Percentiles rank a stretch among this genome's conserved stretches.
Conservation (phyloP, 331 rosid genomes). For the Spiraea crenata region DNA sequence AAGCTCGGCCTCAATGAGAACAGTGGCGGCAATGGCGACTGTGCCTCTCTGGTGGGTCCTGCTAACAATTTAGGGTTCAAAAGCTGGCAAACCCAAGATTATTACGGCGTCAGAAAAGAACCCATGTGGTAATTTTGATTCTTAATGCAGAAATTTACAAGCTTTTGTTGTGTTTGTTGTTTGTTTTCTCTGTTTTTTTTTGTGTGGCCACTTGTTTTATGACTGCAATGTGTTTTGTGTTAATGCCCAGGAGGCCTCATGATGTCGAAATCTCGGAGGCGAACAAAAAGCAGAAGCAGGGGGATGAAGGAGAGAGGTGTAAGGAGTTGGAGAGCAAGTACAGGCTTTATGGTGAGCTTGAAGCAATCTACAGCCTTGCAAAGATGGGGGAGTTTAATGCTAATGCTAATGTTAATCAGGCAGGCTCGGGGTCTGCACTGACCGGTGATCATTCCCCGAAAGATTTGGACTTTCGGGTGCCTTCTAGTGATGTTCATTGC, state of each 20-base stretch:
- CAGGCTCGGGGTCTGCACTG: conserved; percentile 33
- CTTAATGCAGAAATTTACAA: background rate
- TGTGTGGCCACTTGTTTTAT: conserved; percentile 1
- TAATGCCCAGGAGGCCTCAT: conserved; percentile 23
- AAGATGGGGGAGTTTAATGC: conserved; percentile 9
- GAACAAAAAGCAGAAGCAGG: conserved; percentile 18
- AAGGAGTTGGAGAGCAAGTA: conserved; percentile 19
- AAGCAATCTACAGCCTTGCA: conserved; percentile 20
- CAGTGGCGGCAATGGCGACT: background rate
- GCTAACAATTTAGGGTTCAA: conserved; percentile 16
- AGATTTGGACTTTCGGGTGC: background rate
- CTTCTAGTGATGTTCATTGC: conserved; percentile 1
- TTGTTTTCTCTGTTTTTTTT: background rate
- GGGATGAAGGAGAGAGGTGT: conserved; percentile 6
- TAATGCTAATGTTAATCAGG: background rate
- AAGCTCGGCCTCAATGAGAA: conserved; percentile 27
- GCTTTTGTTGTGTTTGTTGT: background rate
- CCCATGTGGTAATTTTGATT: conserved; percentile 20
- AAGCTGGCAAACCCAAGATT: conserved; percentile 21
- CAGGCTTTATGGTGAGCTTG: conserved; percentile 28
- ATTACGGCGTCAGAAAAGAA: conserved; percentile 4
- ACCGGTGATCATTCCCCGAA: conserved; percentile 11
- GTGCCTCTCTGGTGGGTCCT: background rate
- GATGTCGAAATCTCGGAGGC: conserved; percentile 4
- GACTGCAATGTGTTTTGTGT: conserved; percentile 1